Evolutionary conservation across 2,329 filamentous ascomycete species (phyloP), one percentile per base, ranked within the genome.

Genomic region (Emmonsia crescens): DNA sequence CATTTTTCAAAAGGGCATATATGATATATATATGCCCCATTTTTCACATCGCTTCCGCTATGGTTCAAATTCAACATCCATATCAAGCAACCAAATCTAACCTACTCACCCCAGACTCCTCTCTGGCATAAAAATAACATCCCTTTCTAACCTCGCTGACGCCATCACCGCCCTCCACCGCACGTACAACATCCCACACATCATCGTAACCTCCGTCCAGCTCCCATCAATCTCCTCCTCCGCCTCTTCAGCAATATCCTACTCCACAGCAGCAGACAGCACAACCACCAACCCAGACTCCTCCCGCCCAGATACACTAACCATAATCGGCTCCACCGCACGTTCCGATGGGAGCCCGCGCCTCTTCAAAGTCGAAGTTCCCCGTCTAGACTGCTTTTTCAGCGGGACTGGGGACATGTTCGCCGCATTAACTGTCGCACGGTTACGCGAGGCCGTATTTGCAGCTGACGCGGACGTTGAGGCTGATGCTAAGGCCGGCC

Each of bases 361-460:
- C n/a, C 82, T 93, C 59, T 99, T 97, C 80, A 86, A 88, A 69
- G 87, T 97, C 69, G 85, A 89, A 61, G 90, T 96, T 61, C 91
- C 93, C 0, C 84, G 88, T 33, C 86, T 96, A 63, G 89, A 96
- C 71, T 89, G 91, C 76, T 96, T 94, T 80, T 99, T 97, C 76
- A 91, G 89, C 68, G 94, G 94, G 48, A 97, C 95, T 0, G 94
- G 94, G 55, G 94, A 99, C 78, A 96, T 99, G 93, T 97, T 99
- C 72, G 93, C 91, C 36, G 93, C 93, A 8, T 81, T 99, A 54
- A 91, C 91, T 71, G 85, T 96, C 1, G 89, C 89, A 48, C 86
- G 93, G 36, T 85, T 99, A 70, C 87, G 93, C 62, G 90, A 97
- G 78, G 91, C 90, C 31, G 88, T 90, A 1, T 75, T 78, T 59